These are phyloP conservation scores for Glebionis coronaria DNA, from an alignment of 129 eudicot genomes.

Conservation along the genomic window DNA sequence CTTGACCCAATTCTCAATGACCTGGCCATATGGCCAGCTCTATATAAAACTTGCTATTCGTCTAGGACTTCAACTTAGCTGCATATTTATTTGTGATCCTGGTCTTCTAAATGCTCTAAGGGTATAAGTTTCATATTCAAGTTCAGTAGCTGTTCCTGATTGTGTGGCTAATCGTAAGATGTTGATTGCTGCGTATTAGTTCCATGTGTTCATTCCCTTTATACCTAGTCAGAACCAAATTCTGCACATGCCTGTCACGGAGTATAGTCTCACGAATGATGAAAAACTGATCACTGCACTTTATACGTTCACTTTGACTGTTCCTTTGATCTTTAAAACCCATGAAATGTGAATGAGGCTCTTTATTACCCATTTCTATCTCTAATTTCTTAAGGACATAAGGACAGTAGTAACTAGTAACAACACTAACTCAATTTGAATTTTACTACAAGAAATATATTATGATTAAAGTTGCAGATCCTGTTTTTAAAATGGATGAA, in stretches of 20 bases:
- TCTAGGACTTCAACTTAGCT: not conserved
- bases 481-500: no score
- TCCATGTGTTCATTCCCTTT: not conserved
- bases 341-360: no score
- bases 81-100: not conserved
- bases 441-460: no score
- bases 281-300: constrained; percentile 6
- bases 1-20: no score
- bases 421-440: not conserved
- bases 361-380: not conserved
- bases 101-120: not conserved
- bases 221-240: not conserved
- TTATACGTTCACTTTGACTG: not conserved
- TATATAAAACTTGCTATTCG: not conserved
- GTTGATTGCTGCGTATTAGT: not conserved
- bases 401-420: no score
- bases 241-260: not conserved
- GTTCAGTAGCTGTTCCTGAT: not conserved
- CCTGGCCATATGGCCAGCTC: no score
- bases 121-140: not conserved
- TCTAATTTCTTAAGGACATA: not conserved
- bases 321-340: not conserved
- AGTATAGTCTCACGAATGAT: not conserved
- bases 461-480: no score
- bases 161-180: not conserved